Base-by-base conservation (phyloP, 169 alveolate species). In the Plasmodium gonderi region DNA sequence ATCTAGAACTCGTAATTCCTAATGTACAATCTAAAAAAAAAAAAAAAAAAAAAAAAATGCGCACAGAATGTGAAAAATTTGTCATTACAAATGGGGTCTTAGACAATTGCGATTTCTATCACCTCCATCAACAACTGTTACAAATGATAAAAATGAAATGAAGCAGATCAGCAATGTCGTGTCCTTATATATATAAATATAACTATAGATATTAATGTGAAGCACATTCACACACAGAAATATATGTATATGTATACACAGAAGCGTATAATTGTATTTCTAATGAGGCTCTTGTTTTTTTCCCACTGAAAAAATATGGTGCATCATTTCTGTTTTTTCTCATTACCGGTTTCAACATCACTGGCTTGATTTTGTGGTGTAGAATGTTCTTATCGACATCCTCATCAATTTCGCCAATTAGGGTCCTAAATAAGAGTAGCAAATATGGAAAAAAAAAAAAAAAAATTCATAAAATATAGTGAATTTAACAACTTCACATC, bases 351-450 rank as follows among this genome's bases (percentile, higher is more conserved):
- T 91, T 92, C 45, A 95, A 77, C 51, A 93, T 95, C 33, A 94
- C 94, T 31, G 97, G 96, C 17, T 95, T 92, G n/a, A 95, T 91
- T 49, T 90, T 83, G 26, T 91, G 64, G 54, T 80, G 95, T 29
- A 91, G 91, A 23, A 95, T 93, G 29, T 85, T 80, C 45, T 49
- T 78, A 67, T 95, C 97, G 1, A 95, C 95, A 49, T 93, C 97
- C 45, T 83, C 95, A 69, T 95, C 97, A 1, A 95, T 91, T 60
- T 95, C 96, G 1, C 96, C 97, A 26, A 95, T 91, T 36, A 93
- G 91, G 40, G 96, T 95, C 33, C 96, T 95, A 64, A 0, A n/a
- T n/a, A n/a, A n/a, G n/a, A n/a, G n/a, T n/a, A n/a, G n/a, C n/a
- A n/a, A n/a, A n/a, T n/a, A n/a, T n/a, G 44, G 5, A 79, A 6